Percentiles rank a stretch among this genome's conserved stretches.
These are phyloP conservation scores for Friedmanniomyces endolithicus DNA, from an alignment of 495 filamentous ascomycete genomes.

Conservation along the genomic window DNA sequence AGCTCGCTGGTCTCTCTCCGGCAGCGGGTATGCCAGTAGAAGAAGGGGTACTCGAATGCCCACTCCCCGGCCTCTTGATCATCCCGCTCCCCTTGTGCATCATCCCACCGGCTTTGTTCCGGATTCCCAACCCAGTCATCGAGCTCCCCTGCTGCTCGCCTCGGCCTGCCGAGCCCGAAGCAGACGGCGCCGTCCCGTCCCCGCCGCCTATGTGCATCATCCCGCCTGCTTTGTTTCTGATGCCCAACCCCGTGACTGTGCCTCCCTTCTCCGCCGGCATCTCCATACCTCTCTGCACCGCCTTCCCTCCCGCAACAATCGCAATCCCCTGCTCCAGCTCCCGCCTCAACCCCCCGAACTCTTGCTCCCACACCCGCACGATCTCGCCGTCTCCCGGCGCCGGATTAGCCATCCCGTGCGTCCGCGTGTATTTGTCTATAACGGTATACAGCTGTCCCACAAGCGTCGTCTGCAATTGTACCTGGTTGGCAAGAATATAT, in stretches of 20 bases:
- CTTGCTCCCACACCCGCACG: slow-evolving; percentile 53
- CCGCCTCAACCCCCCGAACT: slow-evolving; percentile 51
- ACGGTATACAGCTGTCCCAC: slow-evolving; percentile 77
- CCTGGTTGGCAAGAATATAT: slow-evolving; percentile 58
- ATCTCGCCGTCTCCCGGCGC: slow-evolving; percentile 62
- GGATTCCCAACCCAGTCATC: slow-evolving; percentile 20
- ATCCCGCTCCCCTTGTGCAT: background rate
- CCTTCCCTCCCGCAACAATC: slow-evolving; percentile 61
- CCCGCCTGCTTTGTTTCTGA: slow-evolving; percentile 14
- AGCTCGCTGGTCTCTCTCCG: background rate
- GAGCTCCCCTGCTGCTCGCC: slow-evolving; percentile 5
- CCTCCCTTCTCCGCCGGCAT: slow-evolving; percentile 21
- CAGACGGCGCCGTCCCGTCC: background rate
- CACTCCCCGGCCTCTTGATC: background rate
- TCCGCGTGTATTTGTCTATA: slow-evolving; percentile 63
- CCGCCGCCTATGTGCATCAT: slow-evolving; percentile 4
- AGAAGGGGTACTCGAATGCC: background rate
- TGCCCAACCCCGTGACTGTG: slow-evolving; percentile 21
- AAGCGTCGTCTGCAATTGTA: slow-evolving; percentile 72
- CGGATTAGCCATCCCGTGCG: slow-evolving; percentile 58
- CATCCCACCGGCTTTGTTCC: background rate
- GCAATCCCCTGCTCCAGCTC: slow-evolving; percentile 59
- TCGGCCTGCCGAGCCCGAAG: slow-evolving; percentile 9
- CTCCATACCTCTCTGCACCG: slow-evolving; percentile 50
- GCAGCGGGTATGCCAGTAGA: background rate